Base-by-base conservation (phyloP, 78 protist species). In the Fonticula alba region DNA sequence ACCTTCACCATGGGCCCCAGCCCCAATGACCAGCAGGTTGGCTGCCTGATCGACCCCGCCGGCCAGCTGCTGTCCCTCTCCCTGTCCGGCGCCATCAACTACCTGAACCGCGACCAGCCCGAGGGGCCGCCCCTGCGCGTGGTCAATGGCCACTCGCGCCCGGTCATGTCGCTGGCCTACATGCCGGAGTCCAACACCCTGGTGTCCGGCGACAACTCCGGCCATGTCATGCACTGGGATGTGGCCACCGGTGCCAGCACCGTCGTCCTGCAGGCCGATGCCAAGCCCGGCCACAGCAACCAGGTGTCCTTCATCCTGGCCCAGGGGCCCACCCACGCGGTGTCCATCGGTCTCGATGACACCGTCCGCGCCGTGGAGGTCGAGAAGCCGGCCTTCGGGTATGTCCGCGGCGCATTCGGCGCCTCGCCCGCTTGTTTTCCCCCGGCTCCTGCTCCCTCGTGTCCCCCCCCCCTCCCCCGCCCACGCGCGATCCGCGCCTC, bases 11-110 rank as follows among this genome's bases (percentile, higher is more conserved):
- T 69, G 22, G 73, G 60, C 24, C 33, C 15, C 32, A 10, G 33
- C 27, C 46, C 63, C 27, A 76, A 82, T 3, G 77, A 76, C 71
- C 82, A 77, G 78, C 92, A 86, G 73, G 24, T 82, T 17, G 91
- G 85, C 53, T 68, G 82, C 76, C 76, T 85, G 51, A 81, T 86
- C 87, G 38, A 46, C 10, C n/a, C n/a, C n/a, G 82, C 81, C 26
- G 65, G 68, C 27, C 10, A 59, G 22, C 27, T 85, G 31, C 20
- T 85, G 31, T 64, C 91, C 3, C 66, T 82, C 31, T 54, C 69
- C 29, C 72, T 86, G 61, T 37, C 29, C 35, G 92, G 92, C 56
- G 71, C 64, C 38, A 73, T 82, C 75, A 52, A 55, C 46, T 68
- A 64, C 52, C 73, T 79, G 26, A 78, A 80, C 56, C 7, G 24